A percentile compares a stretch with the other conserved stretches of the same genome.
phyloP scores from a whole-genome alignment of 2,329 filamentous ascomycete genomes.

The Talaromyces sp. region DNA sequence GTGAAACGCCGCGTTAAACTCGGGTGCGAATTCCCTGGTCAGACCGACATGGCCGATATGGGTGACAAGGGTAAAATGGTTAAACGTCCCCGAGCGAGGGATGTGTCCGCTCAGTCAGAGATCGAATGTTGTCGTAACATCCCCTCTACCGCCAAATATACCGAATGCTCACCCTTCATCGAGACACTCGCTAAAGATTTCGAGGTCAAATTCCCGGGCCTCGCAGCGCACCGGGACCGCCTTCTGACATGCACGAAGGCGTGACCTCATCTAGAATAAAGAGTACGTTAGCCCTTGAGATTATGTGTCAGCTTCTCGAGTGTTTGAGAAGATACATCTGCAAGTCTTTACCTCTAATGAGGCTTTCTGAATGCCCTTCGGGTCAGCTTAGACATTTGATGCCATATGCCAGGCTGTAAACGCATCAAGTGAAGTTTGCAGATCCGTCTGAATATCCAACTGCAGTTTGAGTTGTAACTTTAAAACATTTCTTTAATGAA shows the following conservation, averaged over 20 bases:
- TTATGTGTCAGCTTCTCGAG: neutral
- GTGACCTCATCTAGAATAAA: conserved; percentile 71
- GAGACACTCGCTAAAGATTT: conserved; percentile 63
- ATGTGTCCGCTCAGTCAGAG: conserved; percentile 46
- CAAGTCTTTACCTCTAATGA: conserved; percentile 38
- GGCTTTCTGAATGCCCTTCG: conserved; percentile 47
- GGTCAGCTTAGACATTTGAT: neutral
- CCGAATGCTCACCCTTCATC: conserved; percentile 65
- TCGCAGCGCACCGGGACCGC: conserved; percentile 47
- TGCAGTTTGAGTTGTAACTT: neutral
- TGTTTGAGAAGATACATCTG: neutral
- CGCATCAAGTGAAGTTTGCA: neutral
- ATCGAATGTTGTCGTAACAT: conserved; percentile 56
- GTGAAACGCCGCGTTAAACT: neutral
- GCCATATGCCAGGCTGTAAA: neutral
- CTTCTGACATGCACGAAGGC: conserved; percentile 56
- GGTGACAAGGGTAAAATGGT: conserved; percentile 64
- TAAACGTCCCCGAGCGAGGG: conserved; percentile 62
- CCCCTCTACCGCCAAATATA: conserved; percentile 59
- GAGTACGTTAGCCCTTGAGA: neutral
- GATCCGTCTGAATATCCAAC: neutral
- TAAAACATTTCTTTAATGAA: too few species aligned
- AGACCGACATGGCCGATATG: conserved; percentile 47
- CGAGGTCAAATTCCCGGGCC: conserved; percentile 57
- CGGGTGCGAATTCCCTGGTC: neutral